Conservation (phyloP, 2,329 filamentous ascomycete genomes). For the Xylaria hypoxylon region DNA sequence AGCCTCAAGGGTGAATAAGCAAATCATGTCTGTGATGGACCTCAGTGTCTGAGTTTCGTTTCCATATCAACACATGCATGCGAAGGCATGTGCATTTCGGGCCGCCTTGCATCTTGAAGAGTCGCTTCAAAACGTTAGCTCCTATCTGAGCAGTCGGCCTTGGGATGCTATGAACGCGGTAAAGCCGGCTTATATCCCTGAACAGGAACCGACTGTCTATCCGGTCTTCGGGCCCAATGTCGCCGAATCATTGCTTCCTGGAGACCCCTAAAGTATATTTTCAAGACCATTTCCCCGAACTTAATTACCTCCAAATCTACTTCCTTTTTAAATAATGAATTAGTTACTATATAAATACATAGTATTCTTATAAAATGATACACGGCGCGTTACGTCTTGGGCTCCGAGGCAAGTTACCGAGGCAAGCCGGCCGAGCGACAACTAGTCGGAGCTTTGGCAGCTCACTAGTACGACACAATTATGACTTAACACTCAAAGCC, state of each 20-base stretch:
- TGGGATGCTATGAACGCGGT: conserved; percentile 11
- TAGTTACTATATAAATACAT: background rate
- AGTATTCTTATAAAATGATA: conserved; percentile 25
- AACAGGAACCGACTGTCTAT: background rate
- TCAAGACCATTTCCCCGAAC: background rate
- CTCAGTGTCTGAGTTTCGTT: background rate
- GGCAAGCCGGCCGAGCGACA: conserved; percentile 12
- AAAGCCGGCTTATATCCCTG: conserved; percentile 39
- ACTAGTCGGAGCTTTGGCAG: conserved; percentile 42
- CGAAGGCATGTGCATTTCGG: background rate
- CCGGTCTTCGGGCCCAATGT: background rate
- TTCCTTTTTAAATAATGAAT: background rate
- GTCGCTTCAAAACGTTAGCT: background rate
- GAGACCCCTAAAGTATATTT: background rate
- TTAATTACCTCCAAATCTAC: background rate
- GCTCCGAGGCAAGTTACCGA: conserved; percentile 24
- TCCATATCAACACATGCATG: background rate
- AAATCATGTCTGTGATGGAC: background rate
- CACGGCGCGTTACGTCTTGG: conserved; percentile 4
- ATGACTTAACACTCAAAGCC: conserved; percentile 52
- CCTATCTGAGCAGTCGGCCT: background rate
- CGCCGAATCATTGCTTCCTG: background rate
- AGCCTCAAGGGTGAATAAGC: background rate
- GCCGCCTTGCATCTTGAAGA: background rate
- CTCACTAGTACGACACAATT: conserved; percentile 39